A percentile compares a stretch with the other conserved stretches of the same genome.
phyloP scores from a whole-genome alignment of 2,329 filamentous ascomycete species.

The Rhexocercosporidium sp. region DNA sequence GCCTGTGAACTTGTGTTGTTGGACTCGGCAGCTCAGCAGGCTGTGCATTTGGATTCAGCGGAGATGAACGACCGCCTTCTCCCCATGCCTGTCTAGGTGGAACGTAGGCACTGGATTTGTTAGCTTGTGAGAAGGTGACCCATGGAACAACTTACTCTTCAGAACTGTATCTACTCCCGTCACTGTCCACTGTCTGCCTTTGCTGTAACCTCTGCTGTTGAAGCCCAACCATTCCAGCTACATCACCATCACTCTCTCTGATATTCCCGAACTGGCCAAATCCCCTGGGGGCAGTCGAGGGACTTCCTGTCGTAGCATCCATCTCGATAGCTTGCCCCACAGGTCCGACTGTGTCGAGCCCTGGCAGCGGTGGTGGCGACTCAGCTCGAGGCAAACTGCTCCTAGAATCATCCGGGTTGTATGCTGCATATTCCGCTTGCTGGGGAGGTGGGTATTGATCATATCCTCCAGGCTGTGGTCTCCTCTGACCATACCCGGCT shows the following conservation, averaged over 20 bases:
- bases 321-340: constrained; percentile 78
- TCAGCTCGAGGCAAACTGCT: constrained; percentile 62
- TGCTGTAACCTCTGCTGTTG: constrained; percentile 60
- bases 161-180: constrained; percentile 73
- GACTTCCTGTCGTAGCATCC: constrained; percentile 69
- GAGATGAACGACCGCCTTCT: constrained; percentile 52
- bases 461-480: constrained; percentile 29
- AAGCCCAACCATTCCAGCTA: constrained; percentile 74
- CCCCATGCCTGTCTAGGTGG: constrained; percentile 64
- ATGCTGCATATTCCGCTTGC: constrained; percentile 36
- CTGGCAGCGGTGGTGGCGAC: constrained; percentile 66
- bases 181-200: constrained; percentile 61
- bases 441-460: constrained; percentile 24
- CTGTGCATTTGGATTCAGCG: constrained; percentile 46
- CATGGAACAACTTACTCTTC: constrained; percentile 65
- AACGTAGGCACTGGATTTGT: constrained; percentile 48
- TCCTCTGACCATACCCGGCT: constrained; percentile 30
- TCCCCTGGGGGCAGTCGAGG: constrained; percentile 47
- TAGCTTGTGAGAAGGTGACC: constrained; percentile 20
- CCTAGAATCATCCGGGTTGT: constrained; percentile 33
- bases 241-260: constrained; percentile 71
- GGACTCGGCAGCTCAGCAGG: constrained; percentile 46
- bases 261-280: constrained; percentile 54
- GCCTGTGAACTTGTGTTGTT: constrained; percentile 42
- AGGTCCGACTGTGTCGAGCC: constrained; percentile 43